phyloP scores from a whole-genome alignment of 2,329 filamentous ascomycete species.

The Eutypella sp. region DNA sequence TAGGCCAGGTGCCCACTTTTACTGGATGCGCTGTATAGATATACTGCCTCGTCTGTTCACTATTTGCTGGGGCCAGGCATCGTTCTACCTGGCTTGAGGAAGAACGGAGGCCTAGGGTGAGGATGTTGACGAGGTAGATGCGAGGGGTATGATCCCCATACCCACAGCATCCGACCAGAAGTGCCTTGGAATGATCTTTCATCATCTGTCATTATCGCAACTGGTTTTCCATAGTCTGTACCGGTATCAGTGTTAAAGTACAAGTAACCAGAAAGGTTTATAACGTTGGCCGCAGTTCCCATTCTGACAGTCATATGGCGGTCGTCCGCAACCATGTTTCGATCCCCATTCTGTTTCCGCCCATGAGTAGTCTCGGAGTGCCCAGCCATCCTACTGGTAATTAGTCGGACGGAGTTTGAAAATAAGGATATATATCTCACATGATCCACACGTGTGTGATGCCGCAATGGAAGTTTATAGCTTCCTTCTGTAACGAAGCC shows the following conservation, averaged over 20 bases:
- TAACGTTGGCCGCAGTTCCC: neutral
- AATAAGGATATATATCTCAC: neutral
- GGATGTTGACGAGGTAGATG: too few species aligned
- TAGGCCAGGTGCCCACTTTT: too few species aligned
- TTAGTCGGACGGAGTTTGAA: neutral
- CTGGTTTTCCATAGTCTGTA: neutral
- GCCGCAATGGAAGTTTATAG: neutral
- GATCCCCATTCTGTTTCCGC: fast-evolving
- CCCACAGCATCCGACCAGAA: neutral
- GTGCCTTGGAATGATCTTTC: neutral
- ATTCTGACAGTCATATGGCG: neutral
- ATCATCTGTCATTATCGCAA: neutral
- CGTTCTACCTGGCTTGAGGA: too few species aligned
- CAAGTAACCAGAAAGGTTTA: neutral
- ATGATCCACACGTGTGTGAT: neutral
- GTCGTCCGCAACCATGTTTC: neutral
- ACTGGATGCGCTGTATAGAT: too few species aligned
- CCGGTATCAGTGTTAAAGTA: neutral
- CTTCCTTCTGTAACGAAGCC: neutral
- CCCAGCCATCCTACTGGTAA: neutral
- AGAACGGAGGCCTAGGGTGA: too few species aligned
- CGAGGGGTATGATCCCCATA: neutral
- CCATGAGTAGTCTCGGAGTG: neutral
- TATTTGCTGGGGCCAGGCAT: too few species aligned
- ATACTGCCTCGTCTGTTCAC: too few species aligned